Evolutionary conservation across 2,329 filamentous ascomycete genomes (phyloP).

Genomic region (Fusarium xyrophilum): DNA sequence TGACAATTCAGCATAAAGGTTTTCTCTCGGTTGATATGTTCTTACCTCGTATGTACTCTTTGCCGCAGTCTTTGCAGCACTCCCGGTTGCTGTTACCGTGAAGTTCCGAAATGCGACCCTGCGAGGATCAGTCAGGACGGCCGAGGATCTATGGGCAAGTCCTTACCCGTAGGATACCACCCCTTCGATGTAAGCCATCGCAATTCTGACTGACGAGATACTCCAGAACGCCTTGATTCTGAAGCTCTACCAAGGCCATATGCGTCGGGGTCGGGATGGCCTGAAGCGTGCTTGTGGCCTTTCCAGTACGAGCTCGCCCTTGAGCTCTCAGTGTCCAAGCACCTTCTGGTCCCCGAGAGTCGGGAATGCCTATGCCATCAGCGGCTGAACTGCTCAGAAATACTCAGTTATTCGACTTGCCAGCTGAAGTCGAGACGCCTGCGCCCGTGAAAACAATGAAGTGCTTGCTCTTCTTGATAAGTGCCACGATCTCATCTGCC

Average conservation of each 20-base stretch:
- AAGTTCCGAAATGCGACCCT: constrained; percentile 55
- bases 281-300: constrained; percentile 49
- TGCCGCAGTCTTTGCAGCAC: constrained; percentile 52
- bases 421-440: constrained; percentile 56
- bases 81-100: constrained; percentile 58
- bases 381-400: rapidly evolving
- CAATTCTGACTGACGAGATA: constrained; percentile 52
- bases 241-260: constrained; percentile 56
- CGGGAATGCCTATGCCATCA: constrained; percentile 50
- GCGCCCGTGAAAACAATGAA: constrained; percentile 57
- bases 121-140: not conserved
- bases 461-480: constrained; percentile 53
- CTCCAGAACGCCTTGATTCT: constrained; percentile 50
- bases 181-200: constrained; percentile 53
- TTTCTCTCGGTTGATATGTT: too few species aligned
- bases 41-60: constrained; percentile 55
- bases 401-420: constrained; percentile 6
- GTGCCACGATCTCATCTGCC: constrained; percentile 46
- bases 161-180: constrained; percentile 53
- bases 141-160: rapidly evolving
- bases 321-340: constrained; percentile 55
- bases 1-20: not conserved
- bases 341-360: constrained; percentile 56
- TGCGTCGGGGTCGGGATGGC: constrained; percentile 55
- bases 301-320: constrained; percentile 45